phyloP scores from a whole-genome alignment of 2,329 filamentous ascomycete genomes.

The Hymenoscyphus repandus region DNA sequence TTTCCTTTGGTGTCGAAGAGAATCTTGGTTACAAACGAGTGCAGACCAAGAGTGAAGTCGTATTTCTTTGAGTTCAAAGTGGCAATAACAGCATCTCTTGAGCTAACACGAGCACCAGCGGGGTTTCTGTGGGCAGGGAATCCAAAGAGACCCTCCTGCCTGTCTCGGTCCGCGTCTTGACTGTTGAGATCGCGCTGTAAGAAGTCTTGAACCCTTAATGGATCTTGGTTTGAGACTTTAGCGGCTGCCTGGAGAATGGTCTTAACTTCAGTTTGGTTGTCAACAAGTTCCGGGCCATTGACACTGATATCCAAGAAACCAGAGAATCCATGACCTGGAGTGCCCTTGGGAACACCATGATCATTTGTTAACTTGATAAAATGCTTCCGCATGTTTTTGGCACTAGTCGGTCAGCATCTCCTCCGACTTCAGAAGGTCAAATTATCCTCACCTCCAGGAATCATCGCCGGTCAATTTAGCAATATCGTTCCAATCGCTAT shows the following conservation, averaged over 20 bases:
- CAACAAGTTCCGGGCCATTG: conserved; percentile 7
- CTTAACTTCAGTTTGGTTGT: conserved; percentile 11
- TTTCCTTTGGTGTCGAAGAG: conserved; percentile 32
- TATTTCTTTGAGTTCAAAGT: conserved; percentile 21
- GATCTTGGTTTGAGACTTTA: conserved; percentile 15
- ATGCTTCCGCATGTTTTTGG: conserved; percentile 37
- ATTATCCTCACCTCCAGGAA: conserved; percentile 19
- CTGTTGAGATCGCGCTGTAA: conserved; percentile 23
- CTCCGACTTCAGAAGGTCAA: conserved; percentile 24
- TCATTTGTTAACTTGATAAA: conserved; percentile 40
- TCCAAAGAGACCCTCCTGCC: conserved; percentile 21
- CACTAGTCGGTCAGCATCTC: conserved; percentile 8
- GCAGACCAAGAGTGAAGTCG: conserved; percentile 14
- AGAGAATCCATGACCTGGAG: conserved; percentile 23
- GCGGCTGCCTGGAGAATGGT: conserved; percentile 17
- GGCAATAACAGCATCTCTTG: conserved; percentile 25
- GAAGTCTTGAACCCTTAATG: conserved; percentile 12
- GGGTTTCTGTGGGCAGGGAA: conserved; percentile 20
- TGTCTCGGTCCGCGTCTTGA: conserved; percentile 16
- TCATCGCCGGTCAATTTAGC: conserved; percentile 21
- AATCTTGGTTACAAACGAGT: conserved; percentile 36
- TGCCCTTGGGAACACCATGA: conserved; percentile 34
- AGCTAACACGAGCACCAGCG: conserved; percentile 17
- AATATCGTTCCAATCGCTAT: conserved; percentile 23
- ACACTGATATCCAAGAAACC: conserved; percentile 28